Percentiles rank a stretch among this genome's conserved stretches.
phyloP scores from a whole-genome alignment of 306 rosid species.

The Sphenostylis stenocarpa region DNA sequence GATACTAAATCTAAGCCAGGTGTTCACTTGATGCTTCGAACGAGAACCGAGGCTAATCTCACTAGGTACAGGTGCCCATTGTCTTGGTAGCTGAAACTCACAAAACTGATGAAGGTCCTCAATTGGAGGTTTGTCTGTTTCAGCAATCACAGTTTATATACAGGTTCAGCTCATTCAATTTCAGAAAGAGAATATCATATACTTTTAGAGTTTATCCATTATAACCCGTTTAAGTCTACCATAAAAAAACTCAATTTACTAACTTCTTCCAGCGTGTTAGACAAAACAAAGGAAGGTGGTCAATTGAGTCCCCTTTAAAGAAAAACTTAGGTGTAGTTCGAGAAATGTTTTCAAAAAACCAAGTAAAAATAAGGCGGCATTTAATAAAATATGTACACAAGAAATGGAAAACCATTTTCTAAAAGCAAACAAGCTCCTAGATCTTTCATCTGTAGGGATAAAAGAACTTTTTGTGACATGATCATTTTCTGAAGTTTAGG shows the following conservation, averaged over 20 bases:
- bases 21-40: conserved; percentile 60
- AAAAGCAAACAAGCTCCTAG: background rate
- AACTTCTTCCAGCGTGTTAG: background rate
- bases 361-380: background rate
- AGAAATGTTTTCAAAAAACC: background rate
- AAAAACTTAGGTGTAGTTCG: background rate
- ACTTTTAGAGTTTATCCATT: background rate
- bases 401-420: background rate
- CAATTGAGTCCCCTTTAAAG: background rate
- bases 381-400: background rate
- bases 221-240: background rate
- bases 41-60: conserved; percentile 84
- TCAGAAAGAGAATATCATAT: background rate
- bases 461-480: background rate
- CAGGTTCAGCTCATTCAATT: conserved; percentile 20
- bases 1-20: conserved; percentile 73
- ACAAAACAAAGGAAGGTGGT: background rate
- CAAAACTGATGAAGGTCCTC: conserved; percentile 84
- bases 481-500: conserved; percentile 6
- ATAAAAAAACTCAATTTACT: background rate
- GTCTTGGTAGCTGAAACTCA: conserved; percentile 91
- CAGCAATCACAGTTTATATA: conserved; percentile 16
- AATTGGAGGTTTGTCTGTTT: conserved; percentile 81
- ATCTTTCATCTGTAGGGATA: background rate
- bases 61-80: conserved; percentile 83